Base-by-base conservation (phyloP, 495 filamentous ascomycete genomes). In the Diplogelasinospora grovesii region DNA sequence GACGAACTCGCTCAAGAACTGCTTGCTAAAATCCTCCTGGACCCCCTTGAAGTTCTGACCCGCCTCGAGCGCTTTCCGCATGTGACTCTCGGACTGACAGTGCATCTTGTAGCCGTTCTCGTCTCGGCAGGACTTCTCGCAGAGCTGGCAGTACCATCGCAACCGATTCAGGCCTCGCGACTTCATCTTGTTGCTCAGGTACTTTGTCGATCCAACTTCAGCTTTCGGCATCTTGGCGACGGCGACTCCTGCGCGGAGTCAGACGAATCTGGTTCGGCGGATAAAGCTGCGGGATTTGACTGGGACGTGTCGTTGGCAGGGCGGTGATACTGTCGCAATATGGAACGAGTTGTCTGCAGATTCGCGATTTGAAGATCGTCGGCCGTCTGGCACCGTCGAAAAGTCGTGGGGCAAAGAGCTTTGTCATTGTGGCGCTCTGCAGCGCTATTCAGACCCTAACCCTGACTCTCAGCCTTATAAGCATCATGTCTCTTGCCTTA, bases 111-210 rank as follows among this genome's bases (percentile, higher is more conserved):
- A 86, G 30, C 75, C 82, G 56, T 86, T 86, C 30, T 83, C 82
- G 57, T 86, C 83, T 30, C 82, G 68, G 57, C 58, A 64, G 33
- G 75, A 70, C 39, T 71, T 69, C 43, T 79, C 68, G 68, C 79
- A 82, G 22, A 75, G 66, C 45, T 89, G 82, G 58, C 82, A 88
- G 61, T 41, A 41, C 39, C 39, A 41, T 23, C 39, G 73, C 3
- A 96, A 70, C 1, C 89, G 73, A 47, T 88, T 85, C 2, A 95
- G 70, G 27, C 90, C 90, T 66, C 89, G 90, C 48, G 81, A 69
- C 59, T 96, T 96, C 62, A 95, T 77, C 60, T 87, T 83, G 64
- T 97, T 97, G 62, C 72, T 75, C 33, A 97, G 73, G 47, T 85
- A 74, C 55, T 97, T 97, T 3, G 79, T 86, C 21, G 77, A 80